Evolutionary conservation across 2,329 filamentous ascomycete species (phyloP), one percentile per base, ranked within the genome.

Genomic region (Falciphora oryzae): DNA sequence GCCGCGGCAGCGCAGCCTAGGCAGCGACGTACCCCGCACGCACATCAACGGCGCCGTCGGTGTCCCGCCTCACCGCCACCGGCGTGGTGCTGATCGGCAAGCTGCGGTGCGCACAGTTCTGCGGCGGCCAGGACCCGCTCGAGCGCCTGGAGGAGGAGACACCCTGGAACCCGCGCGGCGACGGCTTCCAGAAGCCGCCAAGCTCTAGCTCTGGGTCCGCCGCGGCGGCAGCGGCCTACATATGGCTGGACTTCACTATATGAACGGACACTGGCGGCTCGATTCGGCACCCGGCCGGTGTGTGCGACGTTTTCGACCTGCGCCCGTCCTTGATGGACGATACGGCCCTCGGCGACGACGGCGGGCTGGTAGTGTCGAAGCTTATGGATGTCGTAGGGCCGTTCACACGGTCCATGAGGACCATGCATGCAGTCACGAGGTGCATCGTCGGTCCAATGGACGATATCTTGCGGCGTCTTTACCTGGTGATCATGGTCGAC

Each of bases 71-170:
- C 22, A 77, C 83, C 28, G 75, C 77, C 0, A 79, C 82, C 10
- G 85, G 85, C 0, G 86, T 82, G 1, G 74, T 88, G 1, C 78
- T 85, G 38, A 75, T 88, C 35, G 86, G 85, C 11, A 88, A 88
- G 69, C 59, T 61, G 32, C 59, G 35, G 18, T 61, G 59, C 32
- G n/a, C n/a, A 8, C 80, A 83, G 66, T 79, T 85, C 62, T 78
- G 78, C 16, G 70, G 75, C 6, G 73, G 74, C 7, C 64, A 65
- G 59, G 69, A 71, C 22, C 77, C 80, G 3, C 82, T 79, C 2
- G 84, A 87, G 66, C 77, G 75, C 73, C 73, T 78, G 3, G 76
- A 78, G 62, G 77, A 75, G 50, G 76, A 78, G 18, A 70, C 74
- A 0, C 79, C 79, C 0, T 80, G 79, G 67, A 81, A 80, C 66